Evolutionary conservation across 164 flowering plant species (phyloP).

Genomic region (Piper longum): DNA sequence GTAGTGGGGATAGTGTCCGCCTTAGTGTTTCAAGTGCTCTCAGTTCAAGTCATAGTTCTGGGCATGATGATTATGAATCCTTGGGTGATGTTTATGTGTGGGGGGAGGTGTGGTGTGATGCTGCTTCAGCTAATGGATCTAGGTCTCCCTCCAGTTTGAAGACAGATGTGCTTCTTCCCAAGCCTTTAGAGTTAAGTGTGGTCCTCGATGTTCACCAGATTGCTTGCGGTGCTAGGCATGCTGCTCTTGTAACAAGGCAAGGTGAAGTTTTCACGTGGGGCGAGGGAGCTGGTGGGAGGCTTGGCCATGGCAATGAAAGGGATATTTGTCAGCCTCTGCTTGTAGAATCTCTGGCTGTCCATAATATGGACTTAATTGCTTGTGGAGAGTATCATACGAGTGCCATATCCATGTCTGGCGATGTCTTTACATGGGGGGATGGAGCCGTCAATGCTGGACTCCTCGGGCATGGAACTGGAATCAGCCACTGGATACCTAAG

Average conservation of each 20-base stretch:
- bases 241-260: slow-evolving; percentile 78
- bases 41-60: slow-evolving; percentile 70
- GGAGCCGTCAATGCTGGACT: slow-evolving; percentile 58
- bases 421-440: slow-evolving; percentile 88
- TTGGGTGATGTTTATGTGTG: slow-evolving; percentile 88
- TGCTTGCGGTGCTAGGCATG: slow-evolving; percentile 71
- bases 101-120: slow-evolving; percentile 87
- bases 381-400: slow-evolving; percentile 88
- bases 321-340: slow-evolving; percentile 55
- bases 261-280: slow-evolving; percentile 97
- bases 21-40: slow-evolving; percentile 22
- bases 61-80: slow-evolving; percentile 85
- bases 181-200: slow-evolving; percentile 61
- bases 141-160: slow-evolving; percentile 14
- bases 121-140: slow-evolving; percentile 27
- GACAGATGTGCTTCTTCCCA: slow-evolving; percentile 60
- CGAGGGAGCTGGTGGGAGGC: slow-evolving; percentile 78
- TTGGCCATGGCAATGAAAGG: slow-evolving; percentile 66
- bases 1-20: slow-evolving; percentile 63
- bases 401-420: slow-evolving; percentile 59
- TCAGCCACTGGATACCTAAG: slow-evolving; percentile 80
- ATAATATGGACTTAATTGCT: slow-evolving; percentile 46
- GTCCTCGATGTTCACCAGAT: slow-evolving; percentile 83
- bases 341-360: slow-evolving; percentile 53
- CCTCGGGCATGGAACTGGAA: slow-evolving; percentile 61